Base-by-base conservation (phyloP, 2,329 filamentous ascomycete genomes). In the Leptographium galeiforme region DNA sequence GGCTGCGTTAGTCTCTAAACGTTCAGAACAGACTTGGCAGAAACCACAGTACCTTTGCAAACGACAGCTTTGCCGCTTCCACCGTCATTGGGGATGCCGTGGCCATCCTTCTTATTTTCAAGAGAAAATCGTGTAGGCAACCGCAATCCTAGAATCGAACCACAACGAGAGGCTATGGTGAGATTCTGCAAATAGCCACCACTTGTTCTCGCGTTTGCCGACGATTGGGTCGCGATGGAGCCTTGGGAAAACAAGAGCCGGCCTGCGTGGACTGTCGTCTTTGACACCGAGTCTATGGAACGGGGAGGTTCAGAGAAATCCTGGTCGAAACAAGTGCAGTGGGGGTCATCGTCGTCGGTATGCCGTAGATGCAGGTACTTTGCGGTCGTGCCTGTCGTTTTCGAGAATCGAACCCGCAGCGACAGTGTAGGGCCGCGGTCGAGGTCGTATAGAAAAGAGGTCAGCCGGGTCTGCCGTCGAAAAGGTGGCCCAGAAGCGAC, bases 1-100 rank as follows among this genome's bases (percentile, higher is more conserved):
- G 33, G 4, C 12, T 10, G n/a, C 25, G 18, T 44, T 50, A 34
- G 48, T 4, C 25, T 44, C 10, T 2, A 44, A 30, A 13, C 11
- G 18, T 19, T 6, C 8, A 13, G 12, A 18, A 44, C 41, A 14
- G 18, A 25, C 7, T 38, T 32, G 16, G 13, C 11, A 40, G 18
- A 34, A 12, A 19, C 2, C 25, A 13, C 56, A 73, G 55, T 71
- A 87, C 85, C 77, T 87, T 89, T 68, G 85, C 85, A 73, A 89
- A 89, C 45, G 85, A 87, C 61, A 83, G 77, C 68, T 79, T 81
- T 52, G 70, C 70, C 53, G 70, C 59, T 59, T 76, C 74, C 57
- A 72, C 63, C 60, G 71, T 66, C 60, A 73, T 67, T 62, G 64
- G 63, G 54, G 71, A 69, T 53, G 71, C 65, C 48, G 73, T 69